These are phyloP conservation scores for Myriosclerotinia duriaeana DNA, from an alignment of 2,329 filamentous ascomycete genomes.

Conservation along the genomic window DNA sequence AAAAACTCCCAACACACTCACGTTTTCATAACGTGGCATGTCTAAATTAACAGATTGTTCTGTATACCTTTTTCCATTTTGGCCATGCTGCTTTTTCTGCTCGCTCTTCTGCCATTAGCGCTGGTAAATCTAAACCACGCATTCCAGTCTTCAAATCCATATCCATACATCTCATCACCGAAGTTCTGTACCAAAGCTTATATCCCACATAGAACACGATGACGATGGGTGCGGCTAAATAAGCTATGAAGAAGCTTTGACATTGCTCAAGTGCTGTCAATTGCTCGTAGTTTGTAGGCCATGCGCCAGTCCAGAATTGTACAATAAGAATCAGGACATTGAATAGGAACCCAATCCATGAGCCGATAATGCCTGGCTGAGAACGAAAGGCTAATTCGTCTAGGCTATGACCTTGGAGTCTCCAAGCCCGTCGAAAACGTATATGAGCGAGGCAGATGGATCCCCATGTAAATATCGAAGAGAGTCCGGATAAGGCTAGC, in stretches of 20 bases:
- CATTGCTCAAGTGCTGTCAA: constrained; percentile 50
- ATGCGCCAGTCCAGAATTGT: constrained; percentile 86
- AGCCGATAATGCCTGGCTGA: constrained; percentile 75
- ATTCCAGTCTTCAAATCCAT: constrained; percentile 89
- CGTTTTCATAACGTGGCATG: not conserved
- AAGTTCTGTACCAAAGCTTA: constrained; percentile 72
- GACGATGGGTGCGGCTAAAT: constrained; percentile 69
- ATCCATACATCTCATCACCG: constrained; percentile 63
- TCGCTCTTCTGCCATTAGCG: constrained; percentile 75
- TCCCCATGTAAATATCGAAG: constrained; percentile 75
- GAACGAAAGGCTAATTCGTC: constrained; percentile 78
- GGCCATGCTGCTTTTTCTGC: constrained; percentile 74
- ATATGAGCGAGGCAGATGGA: constrained; percentile 90
- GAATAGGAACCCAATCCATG: constrained; percentile 74
- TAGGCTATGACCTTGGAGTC: constrained; percentile 63
- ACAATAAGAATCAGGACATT: constrained; percentile 75
- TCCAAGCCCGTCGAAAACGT: constrained; percentile 84
- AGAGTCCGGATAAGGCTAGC: constrained; percentile 69
- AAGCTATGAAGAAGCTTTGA: constrained; percentile 70
- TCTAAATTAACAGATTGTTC: constrained; percentile 61
- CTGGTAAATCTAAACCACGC: constrained; percentile 77
- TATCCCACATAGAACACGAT: constrained; percentile 68
- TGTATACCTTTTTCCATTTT: constrained; percentile 73
- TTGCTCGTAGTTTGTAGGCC: constrained; percentile 61
- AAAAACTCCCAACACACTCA: not conserved